These are phyloP conservation scores for Amoeboaphelidium protococcarum DNA, from an alignment of 371 early-diverging fungal genomes.

Conservation along the genomic window DNA sequence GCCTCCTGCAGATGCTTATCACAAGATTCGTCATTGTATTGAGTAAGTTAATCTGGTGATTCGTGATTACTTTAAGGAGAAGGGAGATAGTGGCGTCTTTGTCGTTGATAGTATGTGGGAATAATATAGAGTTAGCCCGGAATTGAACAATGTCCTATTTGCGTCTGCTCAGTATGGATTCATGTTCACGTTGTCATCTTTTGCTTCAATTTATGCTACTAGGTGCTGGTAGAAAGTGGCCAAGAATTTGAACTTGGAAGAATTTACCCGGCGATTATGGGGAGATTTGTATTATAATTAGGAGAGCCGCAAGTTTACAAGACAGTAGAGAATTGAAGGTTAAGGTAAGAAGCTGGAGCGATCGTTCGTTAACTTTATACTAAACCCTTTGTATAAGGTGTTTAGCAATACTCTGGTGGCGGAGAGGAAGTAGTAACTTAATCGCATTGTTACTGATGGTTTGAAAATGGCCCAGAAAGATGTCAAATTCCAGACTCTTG, in stretches of 20 bases:
- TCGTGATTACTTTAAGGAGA: conserved; percentile 3
- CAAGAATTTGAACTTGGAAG: conserved; percentile 40
- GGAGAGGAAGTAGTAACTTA: not conserved
- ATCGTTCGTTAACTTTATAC: conserved; percentile 87
- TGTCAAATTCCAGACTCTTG: not conserved
- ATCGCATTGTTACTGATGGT: not conserved
- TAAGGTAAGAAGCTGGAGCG: conserved; percentile 25
- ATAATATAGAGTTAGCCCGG: conserved; percentile 47
- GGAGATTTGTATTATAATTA: conserved; percentile 80
- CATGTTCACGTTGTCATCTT: conserved; percentile 73
- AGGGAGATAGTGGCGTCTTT: not conserved
- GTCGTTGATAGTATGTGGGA: conserved; percentile 1
- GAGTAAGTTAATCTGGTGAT: conserved; percentile 80
- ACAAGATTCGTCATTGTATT: conserved; percentile 72
- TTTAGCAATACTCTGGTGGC: conserved; percentile 18
- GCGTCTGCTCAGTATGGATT: conserved; percentile 76
- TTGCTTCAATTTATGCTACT: conserved; percentile 70
- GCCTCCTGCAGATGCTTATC: conserved; percentile 86
- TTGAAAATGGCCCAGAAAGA: not conserved
- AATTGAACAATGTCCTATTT: conserved; percentile 87
- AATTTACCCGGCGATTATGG: conserved; percentile 82
- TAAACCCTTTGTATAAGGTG: conserved; percentile 85
- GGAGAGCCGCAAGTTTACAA: conserved; percentile 45
- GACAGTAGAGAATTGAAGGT: conserved; percentile 13
- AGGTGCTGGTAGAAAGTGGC: conserved; percentile 19